Evolutionary conservation across 208 protist species (phyloP), one percentile per base, ranked within the genome.

Genomic region (Wallacemonas collosoma): DNA sequence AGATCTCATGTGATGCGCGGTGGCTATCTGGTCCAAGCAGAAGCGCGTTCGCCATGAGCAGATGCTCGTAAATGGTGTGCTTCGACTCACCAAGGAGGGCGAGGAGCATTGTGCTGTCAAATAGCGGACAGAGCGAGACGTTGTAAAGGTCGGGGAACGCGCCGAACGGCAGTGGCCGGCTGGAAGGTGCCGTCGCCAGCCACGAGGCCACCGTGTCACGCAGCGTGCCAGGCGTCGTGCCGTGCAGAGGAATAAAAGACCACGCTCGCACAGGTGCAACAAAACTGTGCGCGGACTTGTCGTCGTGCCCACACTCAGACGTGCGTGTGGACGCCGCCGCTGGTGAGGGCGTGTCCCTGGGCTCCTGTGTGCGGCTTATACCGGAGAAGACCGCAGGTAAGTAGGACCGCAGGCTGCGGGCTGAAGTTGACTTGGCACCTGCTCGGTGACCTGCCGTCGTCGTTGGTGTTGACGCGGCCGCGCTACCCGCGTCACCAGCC

Each of bases 1-100:
- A 44, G n/a, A 92, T 66, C 64, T 89, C 83, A 1, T 36, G n/a
- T 41, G 68, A 76, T 43, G 75, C 82, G 26, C 14, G 36, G 14
- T 45, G 36, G 7, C 50, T 26, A 17, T 69, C 36, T 45, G 45
- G 12, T 4, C 69, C 75, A n/a, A 79, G 60, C 45, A 88, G 74
- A 48, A 87, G 60, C 12, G 54, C 44, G 14, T 82, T 71, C 53
- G 71, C 76, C 41, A 91, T n/a, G n/a, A 93, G 68, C 1, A 93
- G 40, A 50, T 81, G 76, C 77, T 93, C 88, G 73, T 93, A 93
- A 15, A 88, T 73, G 44, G 77, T 71, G 53, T 83, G 36, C 17
- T 26, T 47, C 44, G 75, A 57, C 36, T 71, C 48, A 17, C 90
- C 74, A 12, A 68, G 45, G 54, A 92, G 73, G 14, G 69, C 70